phyloP scores from a whole-genome alignment of 345 rosid genomes.

The Erodium maritimum region DNA sequence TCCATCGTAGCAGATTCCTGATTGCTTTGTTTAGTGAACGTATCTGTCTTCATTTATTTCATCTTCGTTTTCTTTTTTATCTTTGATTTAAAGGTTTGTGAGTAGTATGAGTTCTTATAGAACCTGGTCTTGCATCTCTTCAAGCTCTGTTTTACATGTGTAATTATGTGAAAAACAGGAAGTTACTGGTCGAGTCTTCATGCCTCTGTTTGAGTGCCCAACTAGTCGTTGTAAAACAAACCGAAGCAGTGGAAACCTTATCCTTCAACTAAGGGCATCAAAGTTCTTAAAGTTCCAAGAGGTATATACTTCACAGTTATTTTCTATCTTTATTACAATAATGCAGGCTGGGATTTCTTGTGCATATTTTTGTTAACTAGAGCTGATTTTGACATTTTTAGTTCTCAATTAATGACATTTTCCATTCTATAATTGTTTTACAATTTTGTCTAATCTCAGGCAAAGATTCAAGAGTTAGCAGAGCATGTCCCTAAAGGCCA shows the following conservation, averaged over 20 bases:
- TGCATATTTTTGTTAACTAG: conserved; percentile 6
- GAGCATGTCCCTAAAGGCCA: conserved; percentile 99
- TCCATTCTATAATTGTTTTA: background rate
- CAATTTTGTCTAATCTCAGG: conserved; percentile 33
- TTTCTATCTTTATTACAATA: conserved; percentile 4
- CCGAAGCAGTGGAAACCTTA: conserved; percentile 64
- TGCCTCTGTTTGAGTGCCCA: conserved; percentile 91
- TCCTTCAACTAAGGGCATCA: conserved; percentile 96
- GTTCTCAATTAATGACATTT: background rate
- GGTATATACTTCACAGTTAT: conserved; percentile 28
- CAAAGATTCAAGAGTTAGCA: conserved; percentile 95
- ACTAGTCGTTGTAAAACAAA: conserved; percentile 55
- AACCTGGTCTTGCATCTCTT: background rate
- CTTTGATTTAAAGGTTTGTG: no score
- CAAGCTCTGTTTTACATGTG: background rate
- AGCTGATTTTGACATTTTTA: background rate
- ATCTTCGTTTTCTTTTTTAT: background rate
- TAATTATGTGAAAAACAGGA: conserved; percentile 31
- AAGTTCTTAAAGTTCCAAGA: conserved; percentile 95
- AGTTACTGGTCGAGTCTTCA: conserved; percentile 85
- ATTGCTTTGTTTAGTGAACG: no score
- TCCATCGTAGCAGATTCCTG: background rate
- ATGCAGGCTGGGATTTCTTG: background rate
- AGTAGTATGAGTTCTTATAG: background rate
- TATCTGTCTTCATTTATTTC: background rate